Base-by-base conservation (phyloP, 2,329 filamentous ascomycete species). In the Penicillium oxalicum region DNA sequence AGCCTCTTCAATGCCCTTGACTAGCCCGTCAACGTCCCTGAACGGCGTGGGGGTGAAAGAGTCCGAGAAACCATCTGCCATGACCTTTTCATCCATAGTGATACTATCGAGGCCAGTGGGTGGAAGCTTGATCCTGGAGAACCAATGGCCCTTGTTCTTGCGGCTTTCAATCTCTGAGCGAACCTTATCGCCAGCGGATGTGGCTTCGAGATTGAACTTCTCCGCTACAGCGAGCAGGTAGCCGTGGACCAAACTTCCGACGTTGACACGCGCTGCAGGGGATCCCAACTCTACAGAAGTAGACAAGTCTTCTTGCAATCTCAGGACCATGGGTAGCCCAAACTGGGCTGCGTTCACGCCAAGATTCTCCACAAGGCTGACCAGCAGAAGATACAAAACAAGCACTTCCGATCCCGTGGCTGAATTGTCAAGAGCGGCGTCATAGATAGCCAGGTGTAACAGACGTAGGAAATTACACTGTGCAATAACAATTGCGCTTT, bases 371-470 rank as follows among this genome's bases (percentile, higher is more conserved):
- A 89, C 79, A n/a, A 95, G 75, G 47, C 81, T 87, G 9, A 81
- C 75, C 34, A 95, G 77, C 9, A 96, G 76, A 3, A 89, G 75
- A 62, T 95, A 89, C 7, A 95, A 74, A 11, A 94, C 71, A 27
- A 88, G 72, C 28, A 94, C 78, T 58, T 95, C 89, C 0, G 81
- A 76, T 53, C 93, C 87, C 39, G 79, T 84, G 26, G 84, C 79
- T 24, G 87, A 77, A 56, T 77, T 82, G 59, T 93, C 86, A 24
- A 91, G 71, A 6, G 88, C 87, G 57, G 87, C 88, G 65, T 97
- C 91, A 67, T 94, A 96, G n/a, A 93, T 79, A 43, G 87, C 84
- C 39, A 96, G 77, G 69, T 96, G 91, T 3, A 97, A 74, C 3
- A 94, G 75, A 46, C 88, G 81, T 42, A 96, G 70, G 64, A 95